A percentile compares a stretch with the other conserved stretches of the same genome.
phyloP scores from a whole-genome alignment of 257 asterid species.

The Solanum raphanifolium region DNA sequence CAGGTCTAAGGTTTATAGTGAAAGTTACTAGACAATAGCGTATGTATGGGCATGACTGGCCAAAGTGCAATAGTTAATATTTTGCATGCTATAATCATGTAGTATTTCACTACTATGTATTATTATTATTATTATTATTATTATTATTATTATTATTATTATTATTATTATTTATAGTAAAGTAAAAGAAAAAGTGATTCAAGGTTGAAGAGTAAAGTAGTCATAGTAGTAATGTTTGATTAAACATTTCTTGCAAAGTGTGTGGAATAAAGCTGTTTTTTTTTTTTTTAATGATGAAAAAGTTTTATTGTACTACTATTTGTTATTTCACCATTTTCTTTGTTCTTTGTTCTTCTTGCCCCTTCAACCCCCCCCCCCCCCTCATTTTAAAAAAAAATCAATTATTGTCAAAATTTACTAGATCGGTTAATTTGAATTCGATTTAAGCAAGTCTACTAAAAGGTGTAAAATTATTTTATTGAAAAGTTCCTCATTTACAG shows the following conservation, averaged over 20 bases:
- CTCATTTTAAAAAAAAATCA: no score
- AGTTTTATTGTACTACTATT: constrained; percentile 24
- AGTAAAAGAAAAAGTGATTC: neutral
- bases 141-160: neutral
- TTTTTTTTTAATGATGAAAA: constrained; percentile 25
- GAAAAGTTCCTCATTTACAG: neutral
- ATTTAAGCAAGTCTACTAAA: neutral
- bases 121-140: neutral
- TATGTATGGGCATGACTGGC: neutral
- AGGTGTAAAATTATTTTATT: neutral
- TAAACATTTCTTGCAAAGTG: neutral
- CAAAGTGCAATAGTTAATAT: neutral
- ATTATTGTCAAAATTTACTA: neutral
- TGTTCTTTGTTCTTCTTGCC: neutral
- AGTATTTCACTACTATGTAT: neutral
- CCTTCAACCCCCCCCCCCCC: no score
- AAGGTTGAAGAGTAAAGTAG: constrained; percentile 9
- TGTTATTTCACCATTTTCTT: neutral
- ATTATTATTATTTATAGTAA: neutral
- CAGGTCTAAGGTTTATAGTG: neutral
- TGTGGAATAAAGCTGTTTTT: neutral
- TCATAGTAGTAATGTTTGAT: neutral
- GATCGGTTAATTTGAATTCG: neutral
- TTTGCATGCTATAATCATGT: constrained; percentile 3
- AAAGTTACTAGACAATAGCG: neutral